A percentile compares a stretch with the other conserved stretches of the same genome.
phyloP scores from a whole-genome alignment of 495 filamentous ascomycete species.

The Aspergillus homomorphus region DNA sequence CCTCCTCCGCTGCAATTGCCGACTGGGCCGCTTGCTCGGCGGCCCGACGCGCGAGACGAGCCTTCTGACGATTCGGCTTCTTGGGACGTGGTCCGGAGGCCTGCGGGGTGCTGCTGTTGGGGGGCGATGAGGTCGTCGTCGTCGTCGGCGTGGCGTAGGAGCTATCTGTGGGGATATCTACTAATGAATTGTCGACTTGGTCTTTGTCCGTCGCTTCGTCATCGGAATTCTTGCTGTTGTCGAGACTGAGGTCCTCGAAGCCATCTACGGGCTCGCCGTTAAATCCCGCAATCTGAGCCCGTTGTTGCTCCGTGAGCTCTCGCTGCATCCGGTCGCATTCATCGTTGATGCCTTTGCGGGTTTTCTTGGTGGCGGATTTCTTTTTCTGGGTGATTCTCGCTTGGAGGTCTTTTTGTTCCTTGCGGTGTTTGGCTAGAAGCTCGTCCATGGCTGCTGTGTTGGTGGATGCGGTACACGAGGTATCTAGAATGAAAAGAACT shows the following conservation, averaged over 20 bases:
- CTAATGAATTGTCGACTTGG: conserved; percentile 18
- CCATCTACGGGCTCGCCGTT: conserved; percentile 40
- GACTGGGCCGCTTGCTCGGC: conserved; percentile 73
- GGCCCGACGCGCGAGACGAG: conserved; percentile 80
- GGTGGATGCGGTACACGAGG: not conserved
- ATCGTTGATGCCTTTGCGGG: conserved; percentile 80
- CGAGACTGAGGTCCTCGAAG: conserved; percentile 31
- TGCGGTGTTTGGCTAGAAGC: conserved; percentile 74
- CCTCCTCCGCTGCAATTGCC: conserved; percentile 68
- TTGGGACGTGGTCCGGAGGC: conserved; percentile 35
- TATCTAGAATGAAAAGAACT: not conserved
- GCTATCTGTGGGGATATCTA: conserved; percentile 10
- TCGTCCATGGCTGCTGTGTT: conserved; percentile 58
- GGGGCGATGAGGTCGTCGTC: conserved; percentile 9
- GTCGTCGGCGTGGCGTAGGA: not conserved
- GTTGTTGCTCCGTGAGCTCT: conserved; percentile 64
- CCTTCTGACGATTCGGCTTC: conserved; percentile 90
- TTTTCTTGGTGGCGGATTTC: conserved; percentile 94
- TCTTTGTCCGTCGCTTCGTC: conserved; percentile 12
- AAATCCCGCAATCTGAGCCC: conserved; percentile 60
- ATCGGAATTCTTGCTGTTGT: conserved; percentile 27
- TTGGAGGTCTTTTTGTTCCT: conserved; percentile 85
- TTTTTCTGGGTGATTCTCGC: conserved; percentile 86
- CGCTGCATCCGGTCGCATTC: conserved; percentile 74
- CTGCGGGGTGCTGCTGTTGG: conserved; percentile 8